Evolutionary conservation across 306 rosid species (phyloP), one percentile per base, ranked within the genome.

Genomic region (Aeschynomene evenia): DNA sequence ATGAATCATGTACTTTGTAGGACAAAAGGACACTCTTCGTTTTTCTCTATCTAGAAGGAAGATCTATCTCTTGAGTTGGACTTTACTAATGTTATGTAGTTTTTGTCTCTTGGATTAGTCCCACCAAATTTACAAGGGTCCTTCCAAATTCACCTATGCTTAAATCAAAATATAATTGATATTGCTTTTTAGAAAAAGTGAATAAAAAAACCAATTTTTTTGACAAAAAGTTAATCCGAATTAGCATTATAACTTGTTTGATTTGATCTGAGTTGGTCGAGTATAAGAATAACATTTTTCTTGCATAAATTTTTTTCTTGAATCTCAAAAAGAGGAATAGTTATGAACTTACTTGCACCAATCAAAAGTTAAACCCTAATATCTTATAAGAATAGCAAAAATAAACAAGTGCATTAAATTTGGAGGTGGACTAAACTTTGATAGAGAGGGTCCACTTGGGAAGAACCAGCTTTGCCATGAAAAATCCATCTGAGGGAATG

Each of bases 351-450:
- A 28, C 31, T 28, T 3, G 5, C 3, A 2, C 31, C 31, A 28
- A 28, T 1, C 31, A 28, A 28, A 28, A 3, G 31, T 28, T 28
- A 6, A 6, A 3, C 5, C 31, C 5, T 28, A 3, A 28, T 28
- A 28, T 28, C 31, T 6, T 2, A 3, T 28, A 28, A 28, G 29
- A 26, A 26, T 26, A 26, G 39, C 68, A 68, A 46, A 55, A 77
- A 71, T 69, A 79, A 63, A 60, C 77, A 60, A 34, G 36, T 74
- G 10, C 13, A 24, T 67, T 67, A 15, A 71, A 16, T 72, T 75
- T 56, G 18, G 68, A 77, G 24, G 63, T 51, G 71, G 83, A 81
- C 80, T 70, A 70, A 78, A 57, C 69, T 43, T 53, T 40, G 79
- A 60, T 74, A 42, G 68, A 39, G 62, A 73, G 67, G 80, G 63